Conservation (phyloP, 1,284 basidiomycete genomes). For the Crepidotus sp. region DNA sequence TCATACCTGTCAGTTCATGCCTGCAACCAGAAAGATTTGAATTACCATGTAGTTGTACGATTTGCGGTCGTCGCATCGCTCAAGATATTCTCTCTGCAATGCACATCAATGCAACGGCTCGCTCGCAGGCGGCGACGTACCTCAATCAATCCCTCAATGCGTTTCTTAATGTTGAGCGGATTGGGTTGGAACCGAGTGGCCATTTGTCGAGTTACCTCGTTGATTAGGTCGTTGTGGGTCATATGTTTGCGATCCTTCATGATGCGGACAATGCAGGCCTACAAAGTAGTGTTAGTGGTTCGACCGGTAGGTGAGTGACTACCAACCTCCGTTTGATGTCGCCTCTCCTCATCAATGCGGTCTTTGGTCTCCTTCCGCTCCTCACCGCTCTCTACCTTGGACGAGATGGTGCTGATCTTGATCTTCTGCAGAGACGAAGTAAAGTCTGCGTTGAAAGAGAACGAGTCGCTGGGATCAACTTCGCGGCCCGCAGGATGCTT, state of each 20-base stretch:
- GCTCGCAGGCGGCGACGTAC: slow-evolving; percentile 32
- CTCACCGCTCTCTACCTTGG: slow-evolving; percentile 76
- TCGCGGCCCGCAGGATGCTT: slow-evolving; percentile 89
- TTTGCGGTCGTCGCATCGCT: slow-evolving; percentile 70
- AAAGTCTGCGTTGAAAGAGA: slow-evolving; percentile 86
- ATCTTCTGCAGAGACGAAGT: slow-evolving; percentile 78
- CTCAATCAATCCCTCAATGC: slow-evolving; percentile 92
- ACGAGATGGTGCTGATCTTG: slow-evolving; percentile 89
- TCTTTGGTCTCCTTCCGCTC: slow-evolving; percentile 89
- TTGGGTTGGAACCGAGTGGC: slow-evolving; percentile 80
- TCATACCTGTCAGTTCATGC: background rate
- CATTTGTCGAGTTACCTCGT: slow-evolving; percentile 86
- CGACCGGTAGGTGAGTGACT: background rate
- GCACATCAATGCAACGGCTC: no score
- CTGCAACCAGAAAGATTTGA: background rate
- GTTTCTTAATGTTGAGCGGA: slow-evolving; percentile 83
- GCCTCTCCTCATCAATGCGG: slow-evolving; percentile 88
- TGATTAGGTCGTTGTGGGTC: slow-evolving; percentile 83
- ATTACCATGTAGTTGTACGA: slow-evolving; percentile 72
- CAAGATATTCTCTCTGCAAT: slow-evolving; percentile 81
- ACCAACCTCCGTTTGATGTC: slow-evolving; percentile 82
- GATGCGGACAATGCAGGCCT: slow-evolving; percentile 95
- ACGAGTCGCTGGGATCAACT: slow-evolving; percentile 66
- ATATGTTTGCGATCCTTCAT: slow-evolving; percentile 97
- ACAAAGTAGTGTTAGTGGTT: slow-evolving; percentile 3